These are phyloP conservation scores for Suillus placidus DNA, from an alignment of 768 basidiomycete species.

Conservation along the genomic window DNA sequence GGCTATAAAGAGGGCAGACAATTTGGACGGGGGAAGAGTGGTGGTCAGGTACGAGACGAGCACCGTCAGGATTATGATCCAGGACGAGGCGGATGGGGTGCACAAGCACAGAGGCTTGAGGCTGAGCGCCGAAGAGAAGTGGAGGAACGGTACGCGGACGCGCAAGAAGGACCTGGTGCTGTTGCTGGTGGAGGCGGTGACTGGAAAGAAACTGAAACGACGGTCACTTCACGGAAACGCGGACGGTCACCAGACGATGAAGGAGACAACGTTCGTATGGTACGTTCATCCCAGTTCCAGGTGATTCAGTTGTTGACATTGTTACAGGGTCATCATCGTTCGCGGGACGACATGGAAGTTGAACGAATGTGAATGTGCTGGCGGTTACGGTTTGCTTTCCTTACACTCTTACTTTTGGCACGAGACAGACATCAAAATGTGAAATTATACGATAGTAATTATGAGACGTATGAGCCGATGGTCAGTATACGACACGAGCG, in stretches of 20 bases:
- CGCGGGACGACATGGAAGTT: constrained; percentile 65
- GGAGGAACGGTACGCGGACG: constrained; percentile 85
- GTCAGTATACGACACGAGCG: constrained; percentile 55
- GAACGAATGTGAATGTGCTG: constrained; percentile 62
- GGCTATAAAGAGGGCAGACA: constrained; percentile 97
- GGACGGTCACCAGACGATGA: constrained; percentile 81
- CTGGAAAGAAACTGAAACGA: constrained; percentile 72
- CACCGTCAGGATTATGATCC: constrained; percentile 97
- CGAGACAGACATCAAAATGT: constrained; percentile 16
- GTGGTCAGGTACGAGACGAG: constrained; percentile 96
- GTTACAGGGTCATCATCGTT: constrained; percentile 57
- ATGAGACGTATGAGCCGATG: constrained; percentile 1
- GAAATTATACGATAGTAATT: constrained; percentile 18
- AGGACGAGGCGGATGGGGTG: constrained; percentile 94
- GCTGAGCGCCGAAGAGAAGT: constrained; percentile 78
- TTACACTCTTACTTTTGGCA: constrained; percentile 7
- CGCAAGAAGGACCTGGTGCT: constrained; percentile 75
- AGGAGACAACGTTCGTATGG: constrained; percentile 57
- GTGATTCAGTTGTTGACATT: constrained; percentile 13
- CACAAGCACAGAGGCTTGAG: constrained; percentile 75
- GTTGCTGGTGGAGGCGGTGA: constrained; percentile 85
- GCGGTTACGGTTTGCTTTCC: constrained; percentile 30
- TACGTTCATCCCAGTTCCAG: constrained; percentile 35
- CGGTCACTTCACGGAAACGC: constrained; percentile 56
- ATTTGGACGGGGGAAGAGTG: constrained; percentile 96